Evolutionary conservation across 768 basidiomycete genomes (phyloP).

Genomic region (Boletales sp.): DNA sequence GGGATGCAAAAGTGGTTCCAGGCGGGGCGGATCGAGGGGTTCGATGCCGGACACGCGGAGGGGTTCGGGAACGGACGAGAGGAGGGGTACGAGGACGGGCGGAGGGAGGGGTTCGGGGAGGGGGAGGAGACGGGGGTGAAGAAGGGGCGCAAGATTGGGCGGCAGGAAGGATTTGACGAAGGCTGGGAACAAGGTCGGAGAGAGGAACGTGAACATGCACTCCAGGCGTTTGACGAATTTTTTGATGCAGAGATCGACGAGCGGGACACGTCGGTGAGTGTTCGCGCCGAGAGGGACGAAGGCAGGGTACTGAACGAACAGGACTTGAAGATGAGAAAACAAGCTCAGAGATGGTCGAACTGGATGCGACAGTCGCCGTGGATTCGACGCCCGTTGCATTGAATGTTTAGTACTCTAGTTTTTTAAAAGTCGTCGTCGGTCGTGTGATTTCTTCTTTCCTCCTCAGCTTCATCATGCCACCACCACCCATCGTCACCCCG

Average conservation of each 20-base stretch:
- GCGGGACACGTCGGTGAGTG: slow-evolving; percentile 23
- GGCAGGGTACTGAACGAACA: too few relatives aligned
- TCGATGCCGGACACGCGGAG: slow-evolving; percentile 42
- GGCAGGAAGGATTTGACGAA: slow-evolving; percentile 31
- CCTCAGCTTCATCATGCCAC: slow-evolving; percentile 2
- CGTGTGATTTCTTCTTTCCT: too few relatives aligned
- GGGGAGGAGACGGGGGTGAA: slow-evolving; percentile 33
- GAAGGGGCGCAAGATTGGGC: slow-evolving; percentile 31
- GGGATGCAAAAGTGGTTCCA: slow-evolving; percentile 44
- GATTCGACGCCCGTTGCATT: too few relatives aligned
- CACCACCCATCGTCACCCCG: slow-evolving; percentile 21
- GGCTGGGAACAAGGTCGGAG: slow-evolving; percentile 38
- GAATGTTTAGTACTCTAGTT: too few relatives aligned
- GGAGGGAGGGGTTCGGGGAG: slow-evolving; percentile 36
- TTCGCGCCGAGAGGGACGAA: too few relatives aligned
- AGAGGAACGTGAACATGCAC: slow-evolving; percentile 51
- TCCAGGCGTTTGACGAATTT: slow-evolving; percentile 58
- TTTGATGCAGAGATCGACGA: slow-evolving; percentile 42
- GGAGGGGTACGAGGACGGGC: slow-evolving; percentile 42
- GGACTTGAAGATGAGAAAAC: slow-evolving; percentile 18
- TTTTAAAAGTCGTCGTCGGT: too few relatives aligned
- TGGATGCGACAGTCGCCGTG: slow-evolving; percentile 23
- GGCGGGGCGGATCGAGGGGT: slow-evolving; percentile 43
- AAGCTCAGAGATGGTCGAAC: slow-evolving; percentile 25
- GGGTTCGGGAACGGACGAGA: slow-evolving; percentile 45